Base-by-base conservation (phyloP, 169 alveolate species). In the Plasmodium knowlesi region DNA sequence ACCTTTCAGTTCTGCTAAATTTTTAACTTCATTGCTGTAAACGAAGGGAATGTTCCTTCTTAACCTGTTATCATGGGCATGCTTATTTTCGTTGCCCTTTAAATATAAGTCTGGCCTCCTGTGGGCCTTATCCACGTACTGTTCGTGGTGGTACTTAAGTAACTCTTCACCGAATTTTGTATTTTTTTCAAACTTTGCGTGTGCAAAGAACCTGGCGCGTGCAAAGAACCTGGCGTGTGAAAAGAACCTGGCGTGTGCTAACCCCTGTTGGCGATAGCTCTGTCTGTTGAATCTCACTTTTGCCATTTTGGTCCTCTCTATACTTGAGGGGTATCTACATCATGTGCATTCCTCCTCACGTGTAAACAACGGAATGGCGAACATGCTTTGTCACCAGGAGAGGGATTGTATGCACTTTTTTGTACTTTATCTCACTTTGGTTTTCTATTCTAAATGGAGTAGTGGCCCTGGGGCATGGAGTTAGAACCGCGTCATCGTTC, bases 141-240 rank as follows among this genome's bases (percentile, higher is more conserved):
- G 83, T 19, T 88, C 89, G 50, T 88, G n/a, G 50, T 88, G 94
- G 71, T 88, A 88, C 81, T 88, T 88, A 41, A 78, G 81, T 28
- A 88, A 72, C 14, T 88, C 94, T 34, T 88, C 94, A 28, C 72
- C 81, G 78, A 88, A 88, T 88, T 88, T 88, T 78, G 89, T 88
- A 73, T 88, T 88, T 88, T 88, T 88, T 43, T 78, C 73, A 67
- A 41, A 86, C 16, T 74, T 73, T 86, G 61, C 28, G 41, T 34
- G 22, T 2, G 37, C 3, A 28, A 37, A 57, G 71, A 1, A 61
- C 34, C 41, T 61, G 25, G 22, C 2, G 1, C 5, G 37, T 50
- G 90, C 37, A 30, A 53, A 50, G n/a, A 41, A 86, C 16, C 53
- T 73, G 74, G 61, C 28, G 41, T 34, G 22, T 2, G 37, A 0